Conservation (phyloP, 306 rosid species). For the Malus fusca region DNA sequence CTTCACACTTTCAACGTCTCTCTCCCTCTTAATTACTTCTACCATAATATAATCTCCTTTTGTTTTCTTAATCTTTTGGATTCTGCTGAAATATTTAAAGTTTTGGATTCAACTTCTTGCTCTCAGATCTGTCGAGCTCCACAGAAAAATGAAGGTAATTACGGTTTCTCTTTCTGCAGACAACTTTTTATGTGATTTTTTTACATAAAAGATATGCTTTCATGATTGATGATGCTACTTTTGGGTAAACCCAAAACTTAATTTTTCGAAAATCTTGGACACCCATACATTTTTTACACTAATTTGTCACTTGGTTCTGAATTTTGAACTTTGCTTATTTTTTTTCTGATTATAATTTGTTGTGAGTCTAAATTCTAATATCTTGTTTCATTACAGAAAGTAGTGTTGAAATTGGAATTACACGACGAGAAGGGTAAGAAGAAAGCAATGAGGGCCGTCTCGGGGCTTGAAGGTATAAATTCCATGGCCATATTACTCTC, state of each 20-base stretch:
- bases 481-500: not conserved
- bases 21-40: not conserved
- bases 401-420: constrained; percentile 43
- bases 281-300: not conserved
- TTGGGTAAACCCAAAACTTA: not conserved
- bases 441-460: constrained; percentile 60
- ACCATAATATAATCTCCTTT: not conserved
- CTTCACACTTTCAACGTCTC: not conserved
- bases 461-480: constrained; percentile 53
- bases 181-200: not conserved
- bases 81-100: not conserved
- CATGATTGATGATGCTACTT: not conserved
- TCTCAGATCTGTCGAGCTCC: not conserved
- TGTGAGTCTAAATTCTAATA: not conserved
- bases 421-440: constrained; percentile 39
- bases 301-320: not conserved
- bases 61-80: not conserved
- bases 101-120: no score
- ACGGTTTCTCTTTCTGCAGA: not conserved
- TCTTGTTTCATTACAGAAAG: constrained; percentile 42
- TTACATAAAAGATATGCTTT: not conserved
- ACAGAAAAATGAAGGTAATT: constrained; percentile 28
- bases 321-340: not conserved
- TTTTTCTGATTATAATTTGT: not conserved
- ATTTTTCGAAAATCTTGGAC: not conserved